Percentiles rank a stretch among this genome's conserved stretches.
These are phyloP conservation scores for Wallacemonas sp. DNA, from an alignment of 208 protist species.

Conservation along the genomic window DNA sequence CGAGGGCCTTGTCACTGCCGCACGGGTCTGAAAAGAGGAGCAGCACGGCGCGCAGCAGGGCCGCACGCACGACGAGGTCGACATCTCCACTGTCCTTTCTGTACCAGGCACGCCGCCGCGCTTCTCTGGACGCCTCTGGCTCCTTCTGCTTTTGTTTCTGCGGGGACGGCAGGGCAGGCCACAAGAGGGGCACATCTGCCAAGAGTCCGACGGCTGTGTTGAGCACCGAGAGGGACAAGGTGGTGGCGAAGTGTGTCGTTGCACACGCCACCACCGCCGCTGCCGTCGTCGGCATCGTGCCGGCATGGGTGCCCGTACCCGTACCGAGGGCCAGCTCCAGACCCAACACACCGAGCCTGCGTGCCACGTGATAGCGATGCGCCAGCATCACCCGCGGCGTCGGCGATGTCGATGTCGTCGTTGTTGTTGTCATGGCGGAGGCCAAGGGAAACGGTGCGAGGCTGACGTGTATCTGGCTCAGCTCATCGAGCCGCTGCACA, in stretches of 20 bases:
- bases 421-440: conserved; percentile 16
- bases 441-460: conserved; percentile 4
- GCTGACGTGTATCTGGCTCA: conserved; percentile 19
- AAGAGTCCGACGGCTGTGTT: neutral
- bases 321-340: conserved; percentile 19
- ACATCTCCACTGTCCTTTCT: neutral
- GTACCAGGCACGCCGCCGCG: neutral
- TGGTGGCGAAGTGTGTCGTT: neutral
- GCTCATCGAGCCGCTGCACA: conserved; percentile 46
- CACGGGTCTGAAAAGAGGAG: neutral
- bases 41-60: neutral
- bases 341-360: conserved; percentile 25
- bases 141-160: neutral
- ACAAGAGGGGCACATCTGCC: neutral
- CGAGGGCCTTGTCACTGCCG: neutral
- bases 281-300: neutral
- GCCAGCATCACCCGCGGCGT: conserved; percentile 24
- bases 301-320: neutral
- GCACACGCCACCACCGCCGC: neutral
- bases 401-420: conserved; percentile 22
- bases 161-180: neutral
- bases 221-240: neutral
- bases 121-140: neutral
- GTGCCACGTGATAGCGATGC: conserved; percentile 37
- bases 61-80: neutral